Evolutionary conservation across 2,329 filamentous ascomycete genomes (phyloP), one percentile per base, ranked within the genome.

Genomic region (Fusarium sp.): DNA sequence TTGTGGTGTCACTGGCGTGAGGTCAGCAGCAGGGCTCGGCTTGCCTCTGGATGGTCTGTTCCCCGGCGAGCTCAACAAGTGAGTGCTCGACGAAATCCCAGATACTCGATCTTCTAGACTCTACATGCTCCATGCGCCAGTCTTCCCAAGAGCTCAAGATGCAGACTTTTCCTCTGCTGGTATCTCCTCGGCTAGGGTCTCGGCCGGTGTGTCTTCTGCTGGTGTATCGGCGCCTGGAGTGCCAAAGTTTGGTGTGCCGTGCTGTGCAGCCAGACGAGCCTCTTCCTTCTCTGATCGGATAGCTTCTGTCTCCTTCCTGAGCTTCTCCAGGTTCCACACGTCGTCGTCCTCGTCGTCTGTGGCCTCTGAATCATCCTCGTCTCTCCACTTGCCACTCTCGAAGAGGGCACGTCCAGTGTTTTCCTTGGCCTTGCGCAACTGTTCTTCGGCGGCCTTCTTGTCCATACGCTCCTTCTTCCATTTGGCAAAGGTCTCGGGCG

Each of bases 381-480:
- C 90, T 71, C 91, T 88, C 96, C 96, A 99, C 83, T 97, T 95
- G 79, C 97, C 97, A 83, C 95, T 97, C 85, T 99, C 97, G 83
- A 99, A 99, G 85, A 99, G 88, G 9, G 95, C 94, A 85, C 95
- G 92, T 80, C 97, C 97, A 23, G 97, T 99, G 25, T 95, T 96
- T 79, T 99, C 97, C 89, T 97, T 98, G 80, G 95, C 94, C 84
- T 93, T 92, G 81, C 93, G 92, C 57, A 95, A 95, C 84, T 98
- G 92, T 76, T 97, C 94, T 80, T 99, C 97, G 25, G 97, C 97
- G 18, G 92, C 93, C 89, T 98, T 98, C 92, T 99, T 99, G 84
- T 95, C 92, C 77, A 98, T 82, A 52, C 97, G 93, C 63, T 97
- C 93, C 85, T 95, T 92, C 89, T 99, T 99, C 97, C 97, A 99